Conservation (phyloP, 1,284 basidiomycete species). For the Golubevia pallescens region DNA sequence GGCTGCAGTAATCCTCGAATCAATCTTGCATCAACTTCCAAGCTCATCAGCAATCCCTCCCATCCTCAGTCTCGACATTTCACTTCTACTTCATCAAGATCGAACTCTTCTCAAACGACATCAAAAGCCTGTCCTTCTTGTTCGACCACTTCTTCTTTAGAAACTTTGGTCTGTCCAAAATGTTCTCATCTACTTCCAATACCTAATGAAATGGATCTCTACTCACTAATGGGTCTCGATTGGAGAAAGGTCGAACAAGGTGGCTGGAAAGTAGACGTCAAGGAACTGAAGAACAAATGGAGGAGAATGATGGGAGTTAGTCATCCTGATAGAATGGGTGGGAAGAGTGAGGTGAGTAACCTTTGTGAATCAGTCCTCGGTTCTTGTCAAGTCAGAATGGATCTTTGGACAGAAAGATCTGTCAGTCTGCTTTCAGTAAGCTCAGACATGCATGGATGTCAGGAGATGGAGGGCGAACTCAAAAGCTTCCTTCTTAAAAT, state of each 20-base stretch:
- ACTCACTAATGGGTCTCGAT: conserved; percentile 43
- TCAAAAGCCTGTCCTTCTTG: background rate
- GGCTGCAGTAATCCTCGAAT: no score
- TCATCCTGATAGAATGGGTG: conserved; percentile 54
- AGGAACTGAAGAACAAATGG: conserved; percentile 46
- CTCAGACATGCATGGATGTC: no score
- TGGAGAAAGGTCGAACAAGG: conserved; percentile 19
- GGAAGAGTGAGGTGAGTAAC: conserved; percentile 22
- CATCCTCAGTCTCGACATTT: no score
- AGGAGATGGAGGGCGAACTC: no score
- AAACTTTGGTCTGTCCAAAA: background rate
- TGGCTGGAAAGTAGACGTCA: conserved; percentile 42
- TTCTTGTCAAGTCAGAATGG: background rate
- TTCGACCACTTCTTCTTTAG: background rate
- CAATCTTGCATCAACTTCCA: no score
- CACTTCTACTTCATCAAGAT: background rate
- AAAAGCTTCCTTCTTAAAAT: no score
- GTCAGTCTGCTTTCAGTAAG: no score
- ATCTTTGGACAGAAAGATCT: no score
- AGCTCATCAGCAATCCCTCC: no score
- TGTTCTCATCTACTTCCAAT: conserved; percentile 44
- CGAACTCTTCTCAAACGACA: background rate
- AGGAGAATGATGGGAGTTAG: conserved; percentile 45
- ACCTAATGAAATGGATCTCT: conserved; percentile 39
- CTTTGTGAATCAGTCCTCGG: background rate